Conservation (phyloP, 169 alveolate genomes). For the Plasmodium knowlesi region DNA sequence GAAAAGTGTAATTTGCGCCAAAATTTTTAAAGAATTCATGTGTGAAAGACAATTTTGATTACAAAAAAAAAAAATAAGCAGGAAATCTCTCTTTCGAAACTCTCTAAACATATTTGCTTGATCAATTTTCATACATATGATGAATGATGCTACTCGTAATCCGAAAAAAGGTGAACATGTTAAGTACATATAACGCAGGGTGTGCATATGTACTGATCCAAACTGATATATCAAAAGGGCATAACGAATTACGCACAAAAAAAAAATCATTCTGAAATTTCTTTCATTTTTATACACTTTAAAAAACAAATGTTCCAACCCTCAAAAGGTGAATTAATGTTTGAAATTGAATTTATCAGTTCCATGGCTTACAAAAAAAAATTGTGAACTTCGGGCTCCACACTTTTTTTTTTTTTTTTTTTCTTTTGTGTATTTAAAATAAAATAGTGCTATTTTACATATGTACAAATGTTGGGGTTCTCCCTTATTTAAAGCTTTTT, state of each 20-base stretch:
- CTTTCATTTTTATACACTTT: neutral
- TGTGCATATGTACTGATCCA: neutral
- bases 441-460: neutral
- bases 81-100: neutral
- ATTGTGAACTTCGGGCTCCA: neutral
- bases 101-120: neutral
- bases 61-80: neutral
- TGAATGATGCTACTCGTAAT: neutral
- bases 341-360: neutral
- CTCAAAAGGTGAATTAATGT: neutral
- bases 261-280: neutral
- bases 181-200: neutral
- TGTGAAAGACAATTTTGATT: conserved; percentile 7
- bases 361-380: neutral
- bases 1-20: neutral
- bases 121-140: neutral
- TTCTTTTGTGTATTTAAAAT: neutral
- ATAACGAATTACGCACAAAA: neutral
- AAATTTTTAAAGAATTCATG: neutral
- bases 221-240: neutral
- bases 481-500: neutral
- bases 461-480: neutral
- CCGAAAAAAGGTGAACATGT: neutral
- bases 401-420: neutral
- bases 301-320: conserved; percentile 12